Conservation (phyloP, 2,329 filamentous ascomycete genomes). For the Cladosporium sp. region DNA sequence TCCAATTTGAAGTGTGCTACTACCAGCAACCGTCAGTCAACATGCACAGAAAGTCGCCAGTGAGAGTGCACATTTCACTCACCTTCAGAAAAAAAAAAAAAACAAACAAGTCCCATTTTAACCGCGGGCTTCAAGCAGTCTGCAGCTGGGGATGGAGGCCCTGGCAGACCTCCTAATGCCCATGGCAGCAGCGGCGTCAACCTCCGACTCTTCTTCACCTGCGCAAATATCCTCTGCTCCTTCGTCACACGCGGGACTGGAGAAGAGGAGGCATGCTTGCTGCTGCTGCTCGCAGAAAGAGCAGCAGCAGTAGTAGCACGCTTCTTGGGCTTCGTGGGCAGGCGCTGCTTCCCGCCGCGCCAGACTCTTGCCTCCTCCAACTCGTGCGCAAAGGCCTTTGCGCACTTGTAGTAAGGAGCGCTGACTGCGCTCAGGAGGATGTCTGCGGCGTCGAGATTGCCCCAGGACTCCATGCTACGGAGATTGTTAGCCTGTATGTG, state of each 20-base stretch:
- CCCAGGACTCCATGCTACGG: not conserved
- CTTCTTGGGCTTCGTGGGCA: not conserved
- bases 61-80: too few relatives aligned
- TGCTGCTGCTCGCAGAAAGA: not conserved
- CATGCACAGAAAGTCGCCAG: too few relatives aligned
- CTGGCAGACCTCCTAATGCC: not conserved
- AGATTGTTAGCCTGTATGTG: not conserved
- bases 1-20: too few relatives aligned
- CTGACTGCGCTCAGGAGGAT: not conserved
- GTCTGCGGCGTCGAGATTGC: not conserved
- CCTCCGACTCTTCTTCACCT: not conserved
- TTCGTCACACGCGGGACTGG: not conserved
- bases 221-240: not conserved
- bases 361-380: not conserved
- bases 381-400: not conserved
- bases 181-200: not conserved
- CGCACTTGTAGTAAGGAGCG: not conserved
- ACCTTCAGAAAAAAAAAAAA: not conserved
- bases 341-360: not conserved
- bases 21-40: too few relatives aligned
- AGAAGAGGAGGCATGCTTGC: not conserved
- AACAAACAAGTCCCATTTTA: not conserved
- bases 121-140: not conserved
- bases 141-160: not conserved
- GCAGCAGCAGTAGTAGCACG: not conserved